These are phyloP conservation scores for Nemophila menziesii DNA, from an alignment of 257 asterid species.

Conservation along the genomic window DNA sequence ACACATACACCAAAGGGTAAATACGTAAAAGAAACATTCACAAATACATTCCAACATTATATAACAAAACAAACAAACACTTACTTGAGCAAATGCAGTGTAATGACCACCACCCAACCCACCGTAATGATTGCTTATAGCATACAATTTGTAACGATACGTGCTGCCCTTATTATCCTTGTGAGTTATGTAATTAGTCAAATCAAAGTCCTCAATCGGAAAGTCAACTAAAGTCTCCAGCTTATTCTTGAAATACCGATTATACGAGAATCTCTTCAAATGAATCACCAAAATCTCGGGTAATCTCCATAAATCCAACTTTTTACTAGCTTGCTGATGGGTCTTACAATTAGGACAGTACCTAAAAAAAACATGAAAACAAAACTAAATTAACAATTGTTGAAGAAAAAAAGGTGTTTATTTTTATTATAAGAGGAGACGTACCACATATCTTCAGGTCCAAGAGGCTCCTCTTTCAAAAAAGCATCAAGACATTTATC, in stretches of 20 bases:
- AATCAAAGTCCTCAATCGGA: constrained; percentile 52
- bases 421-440: constrained; percentile 7
- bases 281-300: constrained; percentile 67
- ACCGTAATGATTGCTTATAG: constrained; percentile 67
- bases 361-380: constrained; percentile 27
- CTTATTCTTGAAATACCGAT: constrained; percentile 36
- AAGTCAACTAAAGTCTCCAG: constrained; percentile 62
- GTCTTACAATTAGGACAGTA: constrained; percentile 60
- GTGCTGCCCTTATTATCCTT: constrained; percentile 20
- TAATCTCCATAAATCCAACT: constrained; percentile 73
- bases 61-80: constrained; percentile 9
- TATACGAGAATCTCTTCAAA: constrained; percentile 64
- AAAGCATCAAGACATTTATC: constrained; percentile 54
- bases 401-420: background rate
- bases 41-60: too few relatives aligned
- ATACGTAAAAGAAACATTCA: background rate
- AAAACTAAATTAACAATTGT: background rate
- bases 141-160: constrained; percentile 45
- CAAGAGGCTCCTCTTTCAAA: constrained; percentile 70
- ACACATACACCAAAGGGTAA: constrained; percentile 3
- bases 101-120: constrained; percentile 64
- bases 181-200: constrained; percentile 33
- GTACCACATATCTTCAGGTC: constrained; percentile 74
- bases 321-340: constrained; percentile 57
- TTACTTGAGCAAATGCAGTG: constrained; percentile 63